Evolutionary conservation across 1,139 yeast species (phyloP), one percentile per base, ranked within the genome.

Genomic region (Kodamaea sp.): DNA sequence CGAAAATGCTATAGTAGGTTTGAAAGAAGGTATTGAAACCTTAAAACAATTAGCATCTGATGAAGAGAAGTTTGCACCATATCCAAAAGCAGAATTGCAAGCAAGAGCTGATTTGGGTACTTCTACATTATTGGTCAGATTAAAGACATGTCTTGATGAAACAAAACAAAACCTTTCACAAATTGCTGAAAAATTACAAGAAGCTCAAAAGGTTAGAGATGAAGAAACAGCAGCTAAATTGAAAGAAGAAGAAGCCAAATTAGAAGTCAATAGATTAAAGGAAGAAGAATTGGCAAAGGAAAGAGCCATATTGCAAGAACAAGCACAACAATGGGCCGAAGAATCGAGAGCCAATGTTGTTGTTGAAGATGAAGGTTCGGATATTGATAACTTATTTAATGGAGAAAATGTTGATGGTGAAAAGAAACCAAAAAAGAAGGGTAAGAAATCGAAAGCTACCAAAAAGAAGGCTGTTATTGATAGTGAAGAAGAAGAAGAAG

Each of bases 101-200:
- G 84, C 88, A 44, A 81, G 97, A 64, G 94, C 94, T 11, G 78
- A 78, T 48, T 78, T 88, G 74, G 97, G 96, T 53, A 73, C 81
- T 31, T 79, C 80, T 41, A 85, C 96, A 0, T 72, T 90, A 55
- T 70, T 78, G 46, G 79, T 77, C 43, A 84, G 90, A 55, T 72
- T 92, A 45, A 84, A 77, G 49, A 75, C 82, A 42, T 80, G 84
- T 25, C 67, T 84, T 38, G 79, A 73, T 24, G 94, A 86, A 49
- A 96, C 95, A 50, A 72, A 73, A 47, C 83, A 75, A 40, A 82
- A 74, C 57, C 89, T 87, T 45, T 60, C 63, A 26, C 73, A 75
- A 42, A 70, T 79, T 39, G 75, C 75, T 41, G 70, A 71, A 34
- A 85, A 79, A 61, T 70, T 92, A 38, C 82, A 75, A 42, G 87